A percentile compares a stretch with the other conserved stretches of the same genome.
Evolutionary conservation across 768 basidiomycete genomes (phyloP).

Genomic region (Boletus sensibilis): DNA sequence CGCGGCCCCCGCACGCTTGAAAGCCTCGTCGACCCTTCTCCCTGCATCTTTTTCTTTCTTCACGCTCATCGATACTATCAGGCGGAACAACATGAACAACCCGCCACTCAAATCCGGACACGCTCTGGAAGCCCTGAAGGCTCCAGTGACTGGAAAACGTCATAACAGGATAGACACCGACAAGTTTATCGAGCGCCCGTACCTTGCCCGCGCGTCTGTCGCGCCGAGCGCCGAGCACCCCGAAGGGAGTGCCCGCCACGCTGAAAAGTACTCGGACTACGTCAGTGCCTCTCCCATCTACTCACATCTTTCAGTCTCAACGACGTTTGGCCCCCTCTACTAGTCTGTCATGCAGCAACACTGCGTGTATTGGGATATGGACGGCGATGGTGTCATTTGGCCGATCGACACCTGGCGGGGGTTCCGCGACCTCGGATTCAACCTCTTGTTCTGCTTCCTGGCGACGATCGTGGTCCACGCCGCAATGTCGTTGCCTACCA

Average conservation of each 20-base stretch:
- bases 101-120: slow-evolving; percentile 18
- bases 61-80: slow-evolving; percentile 19
- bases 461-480: slow-evolving; percentile 36
- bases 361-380: slow-evolving; percentile 40
- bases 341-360: slow-evolving; percentile 44
- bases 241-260: slow-evolving; percentile 18
- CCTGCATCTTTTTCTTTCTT: slow-evolving; percentile 24
- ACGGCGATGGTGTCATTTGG: slow-evolving; percentile 45
- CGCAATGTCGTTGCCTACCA: slow-evolving; percentile 36
- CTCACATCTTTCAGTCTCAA: background rate
- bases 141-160: slow-evolving; percentile 24
- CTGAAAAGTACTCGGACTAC: slow-evolving; percentile 18
- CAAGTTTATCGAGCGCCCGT: slow-evolving; percentile 25
- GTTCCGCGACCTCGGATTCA: slow-evolving; percentile 43
- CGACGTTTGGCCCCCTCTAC: background rate
- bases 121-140: slow-evolving; percentile 15
- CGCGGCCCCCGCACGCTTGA: slow-evolving; percentile 7
- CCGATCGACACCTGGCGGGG: slow-evolving; percentile 43
- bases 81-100: slow-evolving; percentile 20
- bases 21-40: slow-evolving; percentile 14
- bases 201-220: slow-evolving; percentile 28
- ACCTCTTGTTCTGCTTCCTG: slow-evolving; percentile 36
- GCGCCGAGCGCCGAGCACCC: slow-evolving; percentile 28
- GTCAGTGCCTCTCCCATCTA: slow-evolving; percentile 14
- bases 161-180: slow-evolving; percentile 28